Evolutionary conservation across 352 stramenopile species (phyloP).

Genomic region (Globisporangium splendens): DNA sequence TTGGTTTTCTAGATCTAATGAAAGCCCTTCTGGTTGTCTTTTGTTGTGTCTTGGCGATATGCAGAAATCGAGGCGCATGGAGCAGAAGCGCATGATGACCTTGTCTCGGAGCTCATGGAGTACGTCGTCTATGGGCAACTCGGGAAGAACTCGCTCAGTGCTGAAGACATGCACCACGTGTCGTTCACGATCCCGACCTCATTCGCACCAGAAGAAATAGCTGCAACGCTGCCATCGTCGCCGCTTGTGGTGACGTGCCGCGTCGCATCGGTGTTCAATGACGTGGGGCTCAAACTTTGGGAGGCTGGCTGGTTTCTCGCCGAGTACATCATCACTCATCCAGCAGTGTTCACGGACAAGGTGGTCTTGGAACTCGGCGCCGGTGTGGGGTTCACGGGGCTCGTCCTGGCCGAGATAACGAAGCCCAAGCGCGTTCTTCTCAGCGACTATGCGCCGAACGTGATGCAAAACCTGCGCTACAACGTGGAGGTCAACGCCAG

Average conservation of each 20-base stretch:
- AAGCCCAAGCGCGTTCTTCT: conserved; percentile 40
- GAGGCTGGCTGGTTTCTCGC: conserved; percentile 74
- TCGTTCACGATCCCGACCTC: conserved; percentile 42
- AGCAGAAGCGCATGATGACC: conserved; percentile 46
- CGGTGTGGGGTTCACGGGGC: conserved; percentile 66
- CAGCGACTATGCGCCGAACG: conserved; percentile 74
- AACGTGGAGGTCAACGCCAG: conserved; percentile 71
- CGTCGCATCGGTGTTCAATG: conserved; percentile 77
- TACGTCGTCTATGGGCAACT: conserved; percentile 41
- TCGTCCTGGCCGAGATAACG: conserved; percentile 49
- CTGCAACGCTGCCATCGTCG: background rate
- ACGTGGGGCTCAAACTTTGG: conserved; percentile 83
- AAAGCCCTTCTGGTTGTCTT: no score
- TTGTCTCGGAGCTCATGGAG: conserved; percentile 53
- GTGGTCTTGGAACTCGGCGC: conserved; percentile 72
- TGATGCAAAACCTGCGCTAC: conserved; percentile 83
- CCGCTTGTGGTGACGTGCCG: conserved; percentile 60
- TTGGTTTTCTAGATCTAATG: background rate
- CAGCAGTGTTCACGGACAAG: conserved; percentile 38
- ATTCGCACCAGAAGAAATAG: background rate
- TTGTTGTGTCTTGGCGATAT: background rate
- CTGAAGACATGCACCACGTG: conserved; percentile 72
- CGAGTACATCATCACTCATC: conserved; percentile 62
- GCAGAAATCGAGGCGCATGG: conserved; percentile 50
- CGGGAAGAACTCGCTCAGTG: conserved; percentile 24